phyloP scores from a whole-genome alignment of 768 basidiomycete species.

The Tricholoma hemisulphureum region DNA sequence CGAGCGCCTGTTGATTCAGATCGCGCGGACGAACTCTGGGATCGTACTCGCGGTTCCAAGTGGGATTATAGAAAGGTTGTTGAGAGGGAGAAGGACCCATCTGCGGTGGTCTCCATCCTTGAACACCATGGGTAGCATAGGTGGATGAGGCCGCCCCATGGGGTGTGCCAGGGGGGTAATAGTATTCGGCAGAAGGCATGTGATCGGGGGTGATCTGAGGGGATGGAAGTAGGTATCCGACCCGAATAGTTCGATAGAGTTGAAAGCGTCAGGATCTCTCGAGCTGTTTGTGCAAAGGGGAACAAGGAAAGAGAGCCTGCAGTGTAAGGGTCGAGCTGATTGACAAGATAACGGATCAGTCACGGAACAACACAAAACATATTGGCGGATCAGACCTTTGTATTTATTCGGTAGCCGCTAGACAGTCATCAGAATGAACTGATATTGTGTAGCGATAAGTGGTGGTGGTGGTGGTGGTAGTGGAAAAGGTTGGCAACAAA shows the following conservation, averaged over 20 bases:
- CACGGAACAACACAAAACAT: neutral
- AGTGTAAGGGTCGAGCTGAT: neutral
- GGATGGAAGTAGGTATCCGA: neutral
- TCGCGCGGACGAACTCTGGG: neutral
- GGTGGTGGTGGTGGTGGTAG: too few relatives aligned
- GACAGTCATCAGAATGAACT: too few relatives aligned
- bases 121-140: neutral
- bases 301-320: neutral
- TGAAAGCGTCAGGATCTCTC: neutral
- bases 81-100: neutral
- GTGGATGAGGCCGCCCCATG: neutral
- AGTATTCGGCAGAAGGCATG: neutral
- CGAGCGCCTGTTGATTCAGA: neutral
- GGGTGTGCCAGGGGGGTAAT: neutral
- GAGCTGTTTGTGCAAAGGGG: neutral
- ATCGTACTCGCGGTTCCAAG: neutral
- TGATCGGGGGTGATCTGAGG: neutral
- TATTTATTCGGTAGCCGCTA: neutral
- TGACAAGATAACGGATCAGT: neutral
- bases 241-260: neutral
- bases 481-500: too few relatives aligned
- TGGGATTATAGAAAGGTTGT: neutral
- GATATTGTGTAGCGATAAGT: too few relatives aligned
- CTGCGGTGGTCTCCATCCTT: neutral
- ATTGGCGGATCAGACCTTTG: neutral